phyloP scores from a whole-genome alignment of 176 grass and related monocot genomes.

The Ampelocalamus luodianensis region DNA sequence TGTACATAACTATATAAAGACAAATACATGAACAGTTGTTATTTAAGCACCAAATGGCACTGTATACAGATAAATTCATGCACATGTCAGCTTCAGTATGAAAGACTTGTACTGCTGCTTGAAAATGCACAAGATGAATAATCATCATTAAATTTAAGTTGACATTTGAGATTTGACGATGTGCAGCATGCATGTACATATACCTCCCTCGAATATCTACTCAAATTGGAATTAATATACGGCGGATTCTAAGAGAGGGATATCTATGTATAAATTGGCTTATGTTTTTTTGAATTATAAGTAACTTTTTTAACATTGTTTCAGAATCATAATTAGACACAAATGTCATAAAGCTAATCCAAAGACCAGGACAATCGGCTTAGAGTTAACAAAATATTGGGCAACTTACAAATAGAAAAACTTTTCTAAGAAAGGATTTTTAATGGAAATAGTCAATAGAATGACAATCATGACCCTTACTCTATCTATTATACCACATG shows the following conservation, averaged over 20 bases:
- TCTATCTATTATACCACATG: neutral
- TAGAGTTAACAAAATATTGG: neutral
- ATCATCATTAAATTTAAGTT: neutral
- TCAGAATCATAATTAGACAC: neutral
- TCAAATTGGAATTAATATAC: neutral
- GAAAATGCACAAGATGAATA: neutral
- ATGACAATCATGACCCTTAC: neutral
- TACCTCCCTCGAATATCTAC: neutral
- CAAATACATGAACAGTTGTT: neutral
- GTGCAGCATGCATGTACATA: neutral
- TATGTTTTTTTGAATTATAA: neutral
- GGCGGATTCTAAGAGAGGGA: neutral
- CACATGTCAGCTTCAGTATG: neutral
- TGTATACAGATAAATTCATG: neutral
- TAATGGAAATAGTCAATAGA: neutral
- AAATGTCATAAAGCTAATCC: neutral
- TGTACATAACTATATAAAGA: slow-evolving; percentile 1
- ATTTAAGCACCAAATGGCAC: neutral
- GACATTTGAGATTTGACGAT: neutral
- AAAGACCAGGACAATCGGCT: neutral
- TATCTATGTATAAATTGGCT: neutral
- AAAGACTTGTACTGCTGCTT: neutral
- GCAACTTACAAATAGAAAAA: neutral
- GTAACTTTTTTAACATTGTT: neutral
- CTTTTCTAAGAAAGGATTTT: neutral